Conservation (phyloP, 2,329 filamentous ascomycete species). For the Hortaea werneckii region DNA sequence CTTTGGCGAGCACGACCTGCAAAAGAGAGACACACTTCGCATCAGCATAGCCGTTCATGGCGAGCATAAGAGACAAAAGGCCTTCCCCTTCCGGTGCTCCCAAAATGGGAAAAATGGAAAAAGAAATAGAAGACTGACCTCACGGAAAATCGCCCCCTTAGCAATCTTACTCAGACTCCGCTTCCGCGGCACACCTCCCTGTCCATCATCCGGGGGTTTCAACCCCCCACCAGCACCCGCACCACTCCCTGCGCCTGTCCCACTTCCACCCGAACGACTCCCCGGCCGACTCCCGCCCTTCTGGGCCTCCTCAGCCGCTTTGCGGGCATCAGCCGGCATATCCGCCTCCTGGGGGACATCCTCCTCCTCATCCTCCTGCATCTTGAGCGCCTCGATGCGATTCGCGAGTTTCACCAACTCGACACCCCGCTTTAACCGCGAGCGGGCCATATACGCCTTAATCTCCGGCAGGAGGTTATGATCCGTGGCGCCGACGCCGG, state of each 20-base stretch:
- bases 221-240: constrained; percentile 7
- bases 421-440: constrained; percentile 83
- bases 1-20: constrained; percentile 68
- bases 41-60: background rate
- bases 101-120: too few relatives aligned
- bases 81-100: too few relatives aligned
- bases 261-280: background rate
- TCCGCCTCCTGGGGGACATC: constrained; percentile 49
- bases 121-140: constrained; percentile 43
- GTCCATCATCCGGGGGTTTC: constrained; percentile 15
- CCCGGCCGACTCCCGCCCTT: constrained; percentile 11
- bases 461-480: constrained; percentile 97
- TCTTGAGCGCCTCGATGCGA: constrained; percentile 87
- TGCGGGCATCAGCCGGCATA: constrained; percentile 52
- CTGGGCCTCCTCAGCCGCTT: constrained; percentile 42
- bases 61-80: too few relatives aligned
- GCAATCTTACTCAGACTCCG: constrained; percentile 49
- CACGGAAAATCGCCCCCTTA: constrained; percentile 73
- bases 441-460: constrained; percentile 83
- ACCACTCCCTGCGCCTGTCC: background rate
- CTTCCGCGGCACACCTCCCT: constrained; percentile 28
- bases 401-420: constrained; percentile 93
- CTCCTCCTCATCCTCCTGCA: constrained; percentile 81
- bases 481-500: constrained; percentile 79
- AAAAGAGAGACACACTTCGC: background rate